Evolutionary conservation across 305 asterid genomes (phyloP).

Genomic region (Rubia occidens): DNA sequence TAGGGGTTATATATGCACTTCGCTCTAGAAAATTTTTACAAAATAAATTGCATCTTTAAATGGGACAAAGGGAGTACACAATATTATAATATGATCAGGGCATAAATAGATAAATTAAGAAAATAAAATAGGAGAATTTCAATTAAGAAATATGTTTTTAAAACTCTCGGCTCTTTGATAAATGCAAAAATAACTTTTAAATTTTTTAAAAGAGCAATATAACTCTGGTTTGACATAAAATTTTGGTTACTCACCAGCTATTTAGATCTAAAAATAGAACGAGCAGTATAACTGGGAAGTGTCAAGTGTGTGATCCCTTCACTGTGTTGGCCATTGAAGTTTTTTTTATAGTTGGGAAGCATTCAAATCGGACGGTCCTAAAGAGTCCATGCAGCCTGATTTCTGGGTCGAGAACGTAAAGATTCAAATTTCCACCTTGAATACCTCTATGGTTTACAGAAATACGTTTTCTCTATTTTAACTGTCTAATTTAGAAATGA

Average conservation of each 20-base stretch:
- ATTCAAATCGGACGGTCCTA: constrained; percentile 29
- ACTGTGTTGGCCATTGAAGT: constrained; percentile 63
- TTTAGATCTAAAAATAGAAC: constrained; percentile 66
- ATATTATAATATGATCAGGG: no score
- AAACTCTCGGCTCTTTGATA: no score
- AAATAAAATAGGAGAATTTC: no score
- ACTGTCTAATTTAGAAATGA: constrained; percentile 58
- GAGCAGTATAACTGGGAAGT: constrained; percentile 70
- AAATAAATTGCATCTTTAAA: no score
- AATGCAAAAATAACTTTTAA: no score
- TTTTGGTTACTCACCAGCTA: no score
- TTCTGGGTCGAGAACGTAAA: constrained; percentile 70
- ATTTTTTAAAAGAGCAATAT: no score
- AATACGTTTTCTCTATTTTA: constrained; percentile 45
- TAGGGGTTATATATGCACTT: no score
- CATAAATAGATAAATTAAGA: no score
- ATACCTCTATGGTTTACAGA: constrained; percentile 47
- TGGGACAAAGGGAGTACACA: no score
- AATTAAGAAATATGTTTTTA: no score
- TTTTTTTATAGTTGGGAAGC: constrained; percentile 65
- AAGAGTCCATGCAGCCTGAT: constrained; percentile 41
- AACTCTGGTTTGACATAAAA: no score
- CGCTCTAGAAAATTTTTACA: constrained; percentile 18
- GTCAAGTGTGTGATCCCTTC: constrained; percentile 62
- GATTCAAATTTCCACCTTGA: constrained; percentile 56